Base-by-base conservation (phyloP, 2,329 filamentous ascomycete species). In the Mollisiaceae sp. region DNA sequence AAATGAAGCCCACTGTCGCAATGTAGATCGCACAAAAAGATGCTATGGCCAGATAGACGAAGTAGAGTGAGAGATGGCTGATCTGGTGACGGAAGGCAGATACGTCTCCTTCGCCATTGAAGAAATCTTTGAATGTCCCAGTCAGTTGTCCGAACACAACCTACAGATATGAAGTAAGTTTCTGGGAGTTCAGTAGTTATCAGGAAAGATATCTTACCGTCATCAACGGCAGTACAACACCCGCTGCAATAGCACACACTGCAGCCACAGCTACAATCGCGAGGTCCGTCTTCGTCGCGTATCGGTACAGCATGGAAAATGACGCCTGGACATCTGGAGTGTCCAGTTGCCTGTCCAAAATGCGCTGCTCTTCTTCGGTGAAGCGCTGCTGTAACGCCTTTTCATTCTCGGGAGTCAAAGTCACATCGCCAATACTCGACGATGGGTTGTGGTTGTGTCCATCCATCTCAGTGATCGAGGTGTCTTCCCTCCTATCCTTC, bases 1-100 rank as follows among this genome's bases (percentile, higher is more conserved):
- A 97, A 73, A 97, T 95, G 80, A 95, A 97, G 20, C 91, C 91
- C n/a, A 95, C 88, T 0, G 93, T 97, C 32, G 87, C 84, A 66
- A 95, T 80, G 76, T 95, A 96, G 56, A 89, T 85, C 5, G 88
- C 86, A 47, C 91, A 78, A 69, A 95, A 95, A 74, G 92, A 89
- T 70, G 83, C 92, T 61, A 96, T 87, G 56, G 86, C 92, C 39
- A 96, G 83, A 75, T 96, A 96, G 38, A 96, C 81, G 70, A 95
- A 96, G 78, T 94, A 94, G 39, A 95, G 78, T 9, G 62, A 11
- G 9, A 65, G 36, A 18, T 54, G 45, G 47, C 41, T 63, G 20
- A 64, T 52, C 20, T 60, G 38, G 22, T 65, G 58, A 8, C 63
- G 63, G n/a, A 65, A 65, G 15, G 58, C 20, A 8, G 50, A 8